A percentile compares a stretch with the other conserved stretches of the same genome.
phyloP scores from a whole-genome alignment of 768 basidiomycete species.

The Mycena venus region DNA sequence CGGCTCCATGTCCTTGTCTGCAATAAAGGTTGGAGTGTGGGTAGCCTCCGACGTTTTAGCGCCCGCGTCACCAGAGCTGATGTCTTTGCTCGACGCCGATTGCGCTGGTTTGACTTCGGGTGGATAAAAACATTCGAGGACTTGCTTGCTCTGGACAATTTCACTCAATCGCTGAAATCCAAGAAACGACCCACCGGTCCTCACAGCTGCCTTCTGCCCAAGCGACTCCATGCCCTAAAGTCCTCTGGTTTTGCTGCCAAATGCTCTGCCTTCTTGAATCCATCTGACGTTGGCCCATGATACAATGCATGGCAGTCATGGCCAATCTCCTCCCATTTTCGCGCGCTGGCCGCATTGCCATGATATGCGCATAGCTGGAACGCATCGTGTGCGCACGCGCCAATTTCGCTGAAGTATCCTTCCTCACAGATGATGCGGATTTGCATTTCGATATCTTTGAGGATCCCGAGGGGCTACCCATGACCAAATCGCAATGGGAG shows the following conservation, averaged over 20 bases:
- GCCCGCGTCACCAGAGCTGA: background rate
- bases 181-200: constrained; percentile 4
- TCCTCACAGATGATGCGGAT: constrained; percentile 14
- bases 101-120: background rate
- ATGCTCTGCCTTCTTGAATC: too few relatives aligned
- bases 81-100: background rate
- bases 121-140: constrained; percentile 1
- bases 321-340: constrained; percentile 8
- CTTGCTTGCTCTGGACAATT: background rate
- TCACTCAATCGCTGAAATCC: background rate
- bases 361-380: constrained; percentile 20
- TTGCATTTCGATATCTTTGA: constrained; percentile 4
- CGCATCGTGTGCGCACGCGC: constrained; percentile 6
- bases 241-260: constrained; percentile 1
- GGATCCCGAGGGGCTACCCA: constrained; percentile 1
- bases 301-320: constrained; percentile 6
- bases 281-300: too few relatives aligned
- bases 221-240: background rate
- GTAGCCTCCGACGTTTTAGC: background rate
- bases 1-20: background rate
- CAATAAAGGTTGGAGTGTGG: background rate
- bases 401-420: constrained; percentile 8
- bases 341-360: constrained; percentile 17
- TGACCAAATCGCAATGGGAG: constrained; percentile 1
- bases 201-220: constrained; percentile 10